Conservation (phyloP, 768 basidiomycete species). For the Pleurotus sapidus region DNA sequence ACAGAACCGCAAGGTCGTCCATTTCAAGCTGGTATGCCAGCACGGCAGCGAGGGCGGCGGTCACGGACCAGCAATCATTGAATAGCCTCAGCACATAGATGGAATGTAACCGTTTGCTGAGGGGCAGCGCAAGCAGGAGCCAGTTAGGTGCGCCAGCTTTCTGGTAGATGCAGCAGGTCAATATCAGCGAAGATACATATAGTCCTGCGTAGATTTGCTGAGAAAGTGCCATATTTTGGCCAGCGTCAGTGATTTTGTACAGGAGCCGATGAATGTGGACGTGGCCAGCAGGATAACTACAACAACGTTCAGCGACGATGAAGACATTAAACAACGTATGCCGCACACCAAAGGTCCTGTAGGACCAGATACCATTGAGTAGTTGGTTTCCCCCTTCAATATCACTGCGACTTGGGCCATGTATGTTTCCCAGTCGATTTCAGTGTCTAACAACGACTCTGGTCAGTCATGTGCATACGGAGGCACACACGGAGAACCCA, state of each 20-base stretch:
- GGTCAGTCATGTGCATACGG: conserved; percentile 12
- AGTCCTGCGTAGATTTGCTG: conserved; percentile 79
- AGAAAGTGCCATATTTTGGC: conserved; percentile 55
- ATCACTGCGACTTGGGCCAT: conserved; percentile 84
- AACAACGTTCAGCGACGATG: conserved; percentile 1
- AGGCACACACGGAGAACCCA: conserved; percentile 35
- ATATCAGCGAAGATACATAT: conserved; percentile 63
- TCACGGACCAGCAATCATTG: conserved; percentile 89
- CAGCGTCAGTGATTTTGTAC: conserved; percentile 58
- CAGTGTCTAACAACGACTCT: conserved; percentile 66
- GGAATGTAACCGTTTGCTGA: conserved; percentile 94
- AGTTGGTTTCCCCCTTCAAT: conserved; percentile 79
- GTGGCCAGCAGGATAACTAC: conserved; percentile 94
- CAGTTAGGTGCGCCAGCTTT: conserved; percentile 68
- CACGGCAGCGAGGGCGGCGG: conserved; percentile 65
- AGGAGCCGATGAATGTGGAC: conserved; percentile 78
- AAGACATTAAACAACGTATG: background rate
- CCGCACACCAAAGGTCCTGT: conserved; percentile 90
- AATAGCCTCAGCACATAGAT: conserved; percentile 90
- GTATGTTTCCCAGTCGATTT: conserved; percentile 98
- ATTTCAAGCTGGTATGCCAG: conserved; percentile 57
- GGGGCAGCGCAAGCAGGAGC: conserved; percentile 65
- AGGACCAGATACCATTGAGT: conserved; percentile 78
- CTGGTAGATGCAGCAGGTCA: conserved; percentile 69
- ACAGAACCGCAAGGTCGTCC: conserved; percentile 59